phyloP scores from a whole-genome alignment of 2,329 filamentous ascomycete species.

The Knufia petricola region DNA sequence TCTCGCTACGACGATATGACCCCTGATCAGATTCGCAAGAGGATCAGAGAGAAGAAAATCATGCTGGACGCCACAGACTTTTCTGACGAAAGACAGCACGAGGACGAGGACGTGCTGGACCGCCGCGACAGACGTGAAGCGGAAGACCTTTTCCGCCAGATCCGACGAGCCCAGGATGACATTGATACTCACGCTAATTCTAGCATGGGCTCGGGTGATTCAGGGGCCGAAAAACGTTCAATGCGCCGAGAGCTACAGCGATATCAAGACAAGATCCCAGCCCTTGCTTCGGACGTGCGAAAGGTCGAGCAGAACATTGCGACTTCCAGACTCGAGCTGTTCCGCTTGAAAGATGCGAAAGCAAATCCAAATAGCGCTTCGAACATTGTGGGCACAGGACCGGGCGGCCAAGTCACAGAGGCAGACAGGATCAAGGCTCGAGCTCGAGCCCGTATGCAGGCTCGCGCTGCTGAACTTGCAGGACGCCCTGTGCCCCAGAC shows the following conservation, averaged over 20 bases:
- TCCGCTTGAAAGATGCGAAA: conserved; percentile 87
- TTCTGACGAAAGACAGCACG: conserved; percentile 76
- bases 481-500: conserved; percentile 66
- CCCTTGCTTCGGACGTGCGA: conserved; percentile 84
- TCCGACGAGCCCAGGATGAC: conserved; percentile 84
- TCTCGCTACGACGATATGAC: conserved; percentile 67
- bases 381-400: conserved; percentile 81
- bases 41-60: conserved; percentile 87
- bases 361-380: conserved; percentile 72
- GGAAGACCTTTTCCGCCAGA: conserved; percentile 86
- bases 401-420: conserved; percentile 82
- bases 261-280: conserved; percentile 79
- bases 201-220: conserved; percentile 59
- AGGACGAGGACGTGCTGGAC: conserved; percentile 88
- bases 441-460: conserved; percentile 97
- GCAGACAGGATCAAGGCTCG: conserved; percentile 88
- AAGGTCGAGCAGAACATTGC: conserved; percentile 86
- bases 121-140: conserved; percentile 82
- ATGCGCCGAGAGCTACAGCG: conserved; percentile 83
- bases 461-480: conserved; percentile 82
- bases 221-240: conserved; percentile 75
- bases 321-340: conserved; percentile 82
- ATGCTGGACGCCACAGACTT: conserved; percentile 94
- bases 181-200: conserved; percentile 86
- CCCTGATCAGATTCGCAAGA: conserved; percentile 82